phyloP scores from a whole-genome alignment of 306 rosid genomes.

The Senna siamea region DNA sequence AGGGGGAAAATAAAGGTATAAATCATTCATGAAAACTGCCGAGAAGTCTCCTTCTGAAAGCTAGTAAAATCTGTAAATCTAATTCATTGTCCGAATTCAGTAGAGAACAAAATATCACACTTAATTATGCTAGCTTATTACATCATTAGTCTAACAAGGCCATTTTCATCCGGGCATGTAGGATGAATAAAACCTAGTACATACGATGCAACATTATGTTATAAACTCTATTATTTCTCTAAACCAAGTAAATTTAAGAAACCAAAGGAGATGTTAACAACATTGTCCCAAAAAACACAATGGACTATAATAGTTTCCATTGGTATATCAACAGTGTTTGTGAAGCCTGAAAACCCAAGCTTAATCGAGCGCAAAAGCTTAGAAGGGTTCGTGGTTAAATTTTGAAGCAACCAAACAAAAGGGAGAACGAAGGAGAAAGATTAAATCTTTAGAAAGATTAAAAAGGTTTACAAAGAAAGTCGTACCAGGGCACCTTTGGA shows the following conservation, averaged over 20 bases:
- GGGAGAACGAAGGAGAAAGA: neutral
- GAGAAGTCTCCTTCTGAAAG: neutral
- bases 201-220: neutral
- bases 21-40: neutral
- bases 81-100: neutral
- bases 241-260: neutral
- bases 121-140: neutral
- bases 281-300: neutral
- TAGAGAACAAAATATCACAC: neutral
- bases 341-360: slow-evolving; percentile 14
- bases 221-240: neutral
- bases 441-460: neutral
- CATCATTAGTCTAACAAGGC: neutral
- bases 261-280: neutral
- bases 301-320: neutral
- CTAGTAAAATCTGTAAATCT: slow-evolving; percentile 1
- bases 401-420: slow-evolving; percentile 38
- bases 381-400: neutral
- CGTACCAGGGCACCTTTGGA: slow-evolving; percentile 75
- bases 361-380: neutral
- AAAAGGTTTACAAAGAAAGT: neutral
- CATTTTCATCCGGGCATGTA: neutral
- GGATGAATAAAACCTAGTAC: neutral
- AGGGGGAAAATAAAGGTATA: neutral
- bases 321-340: neutral